Conservation (phyloP, 1,284 basidiomycete genomes). For the Leccinum solheimii region DNA sequence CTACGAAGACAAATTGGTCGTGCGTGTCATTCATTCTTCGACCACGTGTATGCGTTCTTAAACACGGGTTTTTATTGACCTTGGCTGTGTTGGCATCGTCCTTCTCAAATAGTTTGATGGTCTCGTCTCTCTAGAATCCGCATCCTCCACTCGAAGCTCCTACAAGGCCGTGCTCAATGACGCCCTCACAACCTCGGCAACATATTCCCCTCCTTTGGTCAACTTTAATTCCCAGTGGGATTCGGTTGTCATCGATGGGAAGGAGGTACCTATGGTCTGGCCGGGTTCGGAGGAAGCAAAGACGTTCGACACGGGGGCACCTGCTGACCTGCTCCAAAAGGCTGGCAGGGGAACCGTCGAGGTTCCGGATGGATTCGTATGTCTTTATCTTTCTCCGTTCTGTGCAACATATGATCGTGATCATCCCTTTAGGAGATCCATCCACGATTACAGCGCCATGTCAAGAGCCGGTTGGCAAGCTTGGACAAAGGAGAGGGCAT, state of each 20-base stretch:
- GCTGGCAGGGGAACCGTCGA: constrained; percentile 72
- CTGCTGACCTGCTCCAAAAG: constrained; percentile 47
- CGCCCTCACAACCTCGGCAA: constrained; percentile 52
- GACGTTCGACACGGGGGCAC: constrained; percentile 71
- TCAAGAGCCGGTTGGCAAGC: constrained; percentile 73
- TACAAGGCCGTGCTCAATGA: constrained; percentile 65
- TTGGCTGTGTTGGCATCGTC: not conserved
- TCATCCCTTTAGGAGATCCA: constrained; percentile 63
- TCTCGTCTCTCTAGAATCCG: constrained; percentile 51
- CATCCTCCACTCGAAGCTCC: constrained; percentile 49
- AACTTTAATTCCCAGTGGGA: constrained; percentile 69
- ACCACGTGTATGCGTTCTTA: not conserved
- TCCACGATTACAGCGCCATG: constrained; percentile 74
- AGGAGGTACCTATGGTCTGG: constrained; percentile 59
- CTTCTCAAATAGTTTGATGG: constrained; percentile 48
- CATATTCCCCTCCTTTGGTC: constrained; percentile 50
- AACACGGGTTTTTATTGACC: not conserved
- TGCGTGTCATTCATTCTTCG: constrained; percentile 38
- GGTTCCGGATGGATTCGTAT: constrained; percentile 74
- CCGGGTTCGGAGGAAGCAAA: constrained; percentile 57
- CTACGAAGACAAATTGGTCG: constrained; percentile 78
- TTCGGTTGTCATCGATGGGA: constrained; percentile 13
- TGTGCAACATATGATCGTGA: not conserved
- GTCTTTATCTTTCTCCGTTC: constrained; percentile 27
- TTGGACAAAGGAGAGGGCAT: constrained; percentile 70